Percentiles rank a stretch among this genome's conserved stretches.
Evolutionary conservation across 1,139 yeast genomes (phyloP).

Genomic region (Kodamaea alishanica): DNA sequence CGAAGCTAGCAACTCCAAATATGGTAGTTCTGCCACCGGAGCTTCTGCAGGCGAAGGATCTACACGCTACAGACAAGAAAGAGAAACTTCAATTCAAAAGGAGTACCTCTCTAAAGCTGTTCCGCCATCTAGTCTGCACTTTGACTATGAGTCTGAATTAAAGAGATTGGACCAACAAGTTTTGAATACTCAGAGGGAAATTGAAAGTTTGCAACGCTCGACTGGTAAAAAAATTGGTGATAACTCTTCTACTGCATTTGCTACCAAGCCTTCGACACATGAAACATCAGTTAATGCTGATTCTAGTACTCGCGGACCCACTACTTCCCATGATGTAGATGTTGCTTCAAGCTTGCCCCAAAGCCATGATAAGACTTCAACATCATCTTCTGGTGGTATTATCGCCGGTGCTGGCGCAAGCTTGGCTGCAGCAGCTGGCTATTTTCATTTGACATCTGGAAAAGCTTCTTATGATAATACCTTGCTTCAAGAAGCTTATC

Average conservation of each 20-base stretch:
- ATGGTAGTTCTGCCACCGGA: no score
- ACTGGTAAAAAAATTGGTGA: slow-evolving; percentile 19
- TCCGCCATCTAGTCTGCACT: slow-evolving; percentile 18
- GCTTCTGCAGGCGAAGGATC: no score
- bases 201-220: slow-evolving; percentile 19
- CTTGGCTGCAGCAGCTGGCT: slow-evolving; percentile 1
- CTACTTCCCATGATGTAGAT: slow-evolving; percentile 7
- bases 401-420: neutral
- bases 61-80: no score
- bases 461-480: neutral
- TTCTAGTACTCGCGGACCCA: slow-evolving; percentile 6
- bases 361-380: no score
- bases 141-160: slow-evolving; percentile 23
- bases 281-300: slow-evolving; percentile 5
- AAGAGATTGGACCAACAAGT: slow-evolving; percentile 23
- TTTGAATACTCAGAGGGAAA: slow-evolving; percentile 24
- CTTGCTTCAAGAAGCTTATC: slow-evolving; percentile 8
- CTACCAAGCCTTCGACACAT: neutral
- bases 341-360: no score
- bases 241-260: slow-evolving; percentile 15
- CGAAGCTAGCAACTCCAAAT: neutral
- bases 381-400: no score
- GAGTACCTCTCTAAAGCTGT: slow-evolving; percentile 9
- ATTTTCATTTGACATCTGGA: neutral
- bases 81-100: no score